A percentile compares a stretch with the other conserved stretches of the same genome.
Conservation (phyloP, 192 early-diverging fungal species). For the Linnemannia exigua region DNA sequence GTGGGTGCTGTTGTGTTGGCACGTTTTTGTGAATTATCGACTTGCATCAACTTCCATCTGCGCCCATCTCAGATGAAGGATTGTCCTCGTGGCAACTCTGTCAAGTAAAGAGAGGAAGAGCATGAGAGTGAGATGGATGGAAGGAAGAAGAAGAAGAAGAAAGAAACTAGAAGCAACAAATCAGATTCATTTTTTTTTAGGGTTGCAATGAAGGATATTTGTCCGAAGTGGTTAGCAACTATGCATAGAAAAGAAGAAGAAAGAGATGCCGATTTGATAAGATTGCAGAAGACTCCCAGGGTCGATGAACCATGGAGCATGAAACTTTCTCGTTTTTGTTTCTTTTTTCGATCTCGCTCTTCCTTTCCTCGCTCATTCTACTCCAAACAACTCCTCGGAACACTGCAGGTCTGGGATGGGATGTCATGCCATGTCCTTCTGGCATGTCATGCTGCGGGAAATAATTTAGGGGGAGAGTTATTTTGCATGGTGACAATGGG, state of each 20-base stretch:
- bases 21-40: not conserved
- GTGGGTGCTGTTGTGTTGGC: not conserved
- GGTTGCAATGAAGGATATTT: not conserved
- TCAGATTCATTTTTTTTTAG: not conserved
- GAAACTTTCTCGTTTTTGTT: not conserved
- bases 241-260: not conserved
- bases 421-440: not conserved
- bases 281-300: not conserved
- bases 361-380: not conserved
- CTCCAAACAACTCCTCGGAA: not conserved
- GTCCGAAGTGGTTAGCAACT: not conserved
- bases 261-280: conserved; percentile 1
- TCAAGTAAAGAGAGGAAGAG: not conserved
- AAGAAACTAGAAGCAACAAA: not conserved
- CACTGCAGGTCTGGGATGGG: not conserved
- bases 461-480: not conserved
- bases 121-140: not conserved
- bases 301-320: not conserved
- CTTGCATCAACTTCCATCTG: not conserved
- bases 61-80: not conserved
- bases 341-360: not conserved
- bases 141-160: no score
- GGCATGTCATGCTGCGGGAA: not conserved
- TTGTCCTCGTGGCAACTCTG: not conserved
- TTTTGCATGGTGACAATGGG: not conserved